Conservation (phyloP, 352 stramenopile species). For the Globisporangium okanoganense region DNA sequence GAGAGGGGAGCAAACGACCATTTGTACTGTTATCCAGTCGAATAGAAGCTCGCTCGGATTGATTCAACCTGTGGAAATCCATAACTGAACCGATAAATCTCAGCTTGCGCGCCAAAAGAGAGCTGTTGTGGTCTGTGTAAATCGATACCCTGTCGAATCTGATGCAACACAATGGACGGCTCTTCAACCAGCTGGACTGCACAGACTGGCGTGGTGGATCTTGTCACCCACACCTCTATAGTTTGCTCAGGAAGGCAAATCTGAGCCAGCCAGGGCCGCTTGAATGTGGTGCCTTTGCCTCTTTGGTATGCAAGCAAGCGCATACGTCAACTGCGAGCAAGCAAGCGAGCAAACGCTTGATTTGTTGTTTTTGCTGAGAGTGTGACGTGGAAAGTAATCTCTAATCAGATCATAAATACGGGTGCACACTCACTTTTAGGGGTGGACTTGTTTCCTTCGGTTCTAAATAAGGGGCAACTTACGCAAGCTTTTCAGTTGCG, state of each 20-base stretch:
- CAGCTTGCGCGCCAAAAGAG: not conserved
- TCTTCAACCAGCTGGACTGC: not conserved
- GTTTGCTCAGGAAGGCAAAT: not conserved
- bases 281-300: not conserved
- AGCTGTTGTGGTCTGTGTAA: not conserved
- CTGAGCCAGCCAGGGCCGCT: not conserved
- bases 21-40: not conserved
- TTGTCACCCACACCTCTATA: not conserved
- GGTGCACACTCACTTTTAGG: not conserved
- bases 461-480: not conserved
- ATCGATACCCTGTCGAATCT: not conserved
- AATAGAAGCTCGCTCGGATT: not conserved
- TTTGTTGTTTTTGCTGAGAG: conserved; percentile 4
- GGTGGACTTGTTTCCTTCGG: too few relatives aligned
- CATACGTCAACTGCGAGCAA: not conserved
- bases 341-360: conserved; percentile 1
- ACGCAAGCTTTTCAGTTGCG: not conserved
- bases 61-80: not conserved
- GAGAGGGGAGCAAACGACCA: not conserved
- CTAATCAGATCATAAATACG: conserved; percentile 8
- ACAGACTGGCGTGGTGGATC: not conserved
- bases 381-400: not conserved
- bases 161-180: not conserved
- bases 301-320: not conserved
- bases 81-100: not conserved